phyloP scores from a whole-genome alignment of 2,329 filamentous ascomycete genomes.

The Diaporthe humulicola region DNA sequence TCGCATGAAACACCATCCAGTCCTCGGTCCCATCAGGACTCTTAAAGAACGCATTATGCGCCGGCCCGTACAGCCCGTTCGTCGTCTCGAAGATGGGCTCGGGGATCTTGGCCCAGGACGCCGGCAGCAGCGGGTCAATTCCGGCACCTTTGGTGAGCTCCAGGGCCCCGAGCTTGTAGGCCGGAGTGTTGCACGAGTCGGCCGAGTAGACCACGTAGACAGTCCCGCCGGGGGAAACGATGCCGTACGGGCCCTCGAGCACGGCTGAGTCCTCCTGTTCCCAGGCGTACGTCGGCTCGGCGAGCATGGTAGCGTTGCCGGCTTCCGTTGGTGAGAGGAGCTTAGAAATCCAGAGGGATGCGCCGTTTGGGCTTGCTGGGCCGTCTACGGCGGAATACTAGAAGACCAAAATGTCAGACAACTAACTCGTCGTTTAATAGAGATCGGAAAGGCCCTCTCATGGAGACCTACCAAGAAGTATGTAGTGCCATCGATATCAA shows the following conservation, averaged over 20 bases:
- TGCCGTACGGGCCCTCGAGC: neutral
- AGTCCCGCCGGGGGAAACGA: neutral
- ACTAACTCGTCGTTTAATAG: neutral
- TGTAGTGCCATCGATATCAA: neutral
- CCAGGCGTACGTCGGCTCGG: neutral
- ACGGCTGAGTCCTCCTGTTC: neutral
- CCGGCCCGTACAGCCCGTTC: neutral
- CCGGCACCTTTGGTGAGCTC: neutral
- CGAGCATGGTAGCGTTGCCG: slow-evolving; percentile 1
- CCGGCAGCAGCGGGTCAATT: neutral
- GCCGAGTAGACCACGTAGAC: slow-evolving; percentile 1
- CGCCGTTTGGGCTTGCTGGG: neutral
- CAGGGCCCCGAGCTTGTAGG: slow-evolving; percentile 4
- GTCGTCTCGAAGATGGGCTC: neutral
- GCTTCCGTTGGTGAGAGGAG: neutral
- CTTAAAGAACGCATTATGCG: neutral
- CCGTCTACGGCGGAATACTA: neutral
- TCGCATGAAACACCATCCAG: slow-evolving; percentile 1
- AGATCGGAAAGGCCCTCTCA: neutral
- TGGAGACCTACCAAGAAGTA: neutral
- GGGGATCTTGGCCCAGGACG: neutral
- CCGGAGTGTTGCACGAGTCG: neutral
- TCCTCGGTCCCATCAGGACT: neutral
- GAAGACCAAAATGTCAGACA: neutral
- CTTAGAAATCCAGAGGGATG: neutral